phyloP scores from a whole-genome alignment of 2,329 filamentous ascomycete species.

The Aspergillus amoenus region DNA sequence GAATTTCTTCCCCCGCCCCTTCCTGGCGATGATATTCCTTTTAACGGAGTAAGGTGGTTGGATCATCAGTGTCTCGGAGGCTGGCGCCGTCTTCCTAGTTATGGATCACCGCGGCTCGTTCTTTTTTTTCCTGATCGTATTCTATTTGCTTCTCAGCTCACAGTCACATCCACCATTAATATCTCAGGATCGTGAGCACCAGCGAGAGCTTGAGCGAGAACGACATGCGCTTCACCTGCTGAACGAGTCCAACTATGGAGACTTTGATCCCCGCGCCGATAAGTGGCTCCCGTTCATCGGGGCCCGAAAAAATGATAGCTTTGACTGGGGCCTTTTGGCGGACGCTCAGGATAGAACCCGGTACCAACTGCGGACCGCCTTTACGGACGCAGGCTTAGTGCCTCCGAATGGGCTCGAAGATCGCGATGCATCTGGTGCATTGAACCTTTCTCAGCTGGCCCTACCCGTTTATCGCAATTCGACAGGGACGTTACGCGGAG shows the following conservation, averaged over 20 bases:
- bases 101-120: constrained; percentile 51
- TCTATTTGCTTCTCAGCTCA: constrained; percentile 55
- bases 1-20: background rate
- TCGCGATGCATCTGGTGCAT: constrained; percentile 21
- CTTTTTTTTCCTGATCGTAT: constrained; percentile 51
- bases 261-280: constrained; percentile 47
- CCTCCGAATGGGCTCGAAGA: constrained; percentile 29
- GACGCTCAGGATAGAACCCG: constrained; percentile 65
- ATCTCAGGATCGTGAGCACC: constrained; percentile 44
- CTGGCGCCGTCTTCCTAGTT: constrained; percentile 22
- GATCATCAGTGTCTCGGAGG: constrained; percentile 24
- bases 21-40: constrained; percentile 27
- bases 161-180: constrained; percentile 43
- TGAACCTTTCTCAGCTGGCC: constrained; percentile 37
- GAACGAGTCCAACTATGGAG: constrained; percentile 52
- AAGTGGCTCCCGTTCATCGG: constrained; percentile 72
- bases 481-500: constrained; percentile 73
- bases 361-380: constrained; percentile 48
- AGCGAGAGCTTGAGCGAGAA: constrained; percentile 53
- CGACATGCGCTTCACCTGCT: constrained; percentile 51
- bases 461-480: constrained; percentile 73
- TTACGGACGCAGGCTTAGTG: constrained; percentile 33
- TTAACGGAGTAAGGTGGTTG: constrained; percentile 16
- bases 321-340: constrained; percentile 73
- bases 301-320: constrained; percentile 69